phyloP scores from a whole-genome alignment of 2,329 filamentous ascomycete species.

The Cordyceps cicadae region DNA sequence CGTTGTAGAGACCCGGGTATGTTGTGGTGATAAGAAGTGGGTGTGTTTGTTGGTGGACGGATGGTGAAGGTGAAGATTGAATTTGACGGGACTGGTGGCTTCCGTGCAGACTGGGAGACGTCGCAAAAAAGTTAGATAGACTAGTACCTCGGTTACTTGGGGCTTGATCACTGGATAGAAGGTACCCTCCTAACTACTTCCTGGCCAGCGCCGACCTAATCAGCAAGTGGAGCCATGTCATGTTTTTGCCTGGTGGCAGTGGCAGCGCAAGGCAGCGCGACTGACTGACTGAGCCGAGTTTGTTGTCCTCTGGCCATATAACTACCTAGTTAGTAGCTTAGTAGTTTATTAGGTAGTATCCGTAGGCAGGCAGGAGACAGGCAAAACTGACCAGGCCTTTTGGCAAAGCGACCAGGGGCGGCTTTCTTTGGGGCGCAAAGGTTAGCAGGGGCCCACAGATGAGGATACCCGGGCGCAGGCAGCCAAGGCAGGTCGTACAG shows the following conservation, averaged over 20 bases:
- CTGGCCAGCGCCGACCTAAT: not conserved
- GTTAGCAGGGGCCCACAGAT: not conserved
- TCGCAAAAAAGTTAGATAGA: no score
- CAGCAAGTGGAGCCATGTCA: not conserved
- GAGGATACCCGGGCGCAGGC: not conserved
- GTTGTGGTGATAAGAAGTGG: conserved; percentile 9
- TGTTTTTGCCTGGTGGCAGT: not conserved
- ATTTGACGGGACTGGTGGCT: no score
- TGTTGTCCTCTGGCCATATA: no score
- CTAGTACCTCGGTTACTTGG: no score
- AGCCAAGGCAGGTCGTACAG: not conserved
- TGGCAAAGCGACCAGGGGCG: not conserved
- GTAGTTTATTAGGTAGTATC: no score
- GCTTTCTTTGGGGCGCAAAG: not conserved
- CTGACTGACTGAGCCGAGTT: no score
- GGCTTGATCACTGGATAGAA: no score
- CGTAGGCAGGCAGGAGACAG: not conserved
- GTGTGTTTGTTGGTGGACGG: conserved; percentile 9
- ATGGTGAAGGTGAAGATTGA: conserved; percentile 6
- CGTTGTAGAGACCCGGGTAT: conserved; percentile 1
- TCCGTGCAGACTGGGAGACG: no score
- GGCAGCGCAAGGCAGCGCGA: not conserved
- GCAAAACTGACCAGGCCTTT: not conserved
- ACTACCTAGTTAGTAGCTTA: no score
- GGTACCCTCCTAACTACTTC: no score